These are phyloP conservation scores for Isochrysis galbana DNA, from an alignment of 78 protist genomes.

Conservation along the genomic window DNA sequence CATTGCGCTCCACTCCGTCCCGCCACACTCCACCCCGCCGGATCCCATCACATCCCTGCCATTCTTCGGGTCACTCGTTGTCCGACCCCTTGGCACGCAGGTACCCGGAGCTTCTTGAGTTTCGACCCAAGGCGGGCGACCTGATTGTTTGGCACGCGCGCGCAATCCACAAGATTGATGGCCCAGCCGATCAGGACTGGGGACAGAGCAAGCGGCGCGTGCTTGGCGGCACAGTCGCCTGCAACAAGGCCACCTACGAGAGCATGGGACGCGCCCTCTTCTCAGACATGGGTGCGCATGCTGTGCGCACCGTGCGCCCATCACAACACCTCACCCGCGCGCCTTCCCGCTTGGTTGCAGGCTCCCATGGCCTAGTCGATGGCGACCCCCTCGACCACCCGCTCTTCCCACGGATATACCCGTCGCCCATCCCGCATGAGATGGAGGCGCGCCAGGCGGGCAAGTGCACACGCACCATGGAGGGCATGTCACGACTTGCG, in stretches of 20 bases:
- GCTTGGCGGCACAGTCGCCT: conserved; percentile 42
- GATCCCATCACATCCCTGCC: too few relatives aligned
- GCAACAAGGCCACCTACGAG: conserved; percentile 9
- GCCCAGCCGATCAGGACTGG: background rate
- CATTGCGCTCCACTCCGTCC: too few relatives aligned
- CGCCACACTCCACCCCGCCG: too few relatives aligned
- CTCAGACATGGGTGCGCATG: conserved; percentile 45
- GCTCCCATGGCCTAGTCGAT: background rate
- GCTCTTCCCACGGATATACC: conserved; percentile 40
- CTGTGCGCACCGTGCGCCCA: background rate
- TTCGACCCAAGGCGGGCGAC: conserved; percentile 52
- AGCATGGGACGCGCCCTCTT: conserved; percentile 32
- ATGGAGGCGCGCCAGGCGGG: background rate
- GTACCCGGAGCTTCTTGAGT: conserved; percentile 38
- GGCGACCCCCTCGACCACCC: conserved; percentile 33
- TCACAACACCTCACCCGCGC: background rate
- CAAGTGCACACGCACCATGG: background rate
- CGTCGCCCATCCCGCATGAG: conserved; percentile 8
- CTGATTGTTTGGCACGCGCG: conserved; percentile 49
- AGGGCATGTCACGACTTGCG: background rate
- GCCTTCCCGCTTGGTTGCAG: too few relatives aligned
- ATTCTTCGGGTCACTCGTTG: too few relatives aligned
- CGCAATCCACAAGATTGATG: conserved; percentile 27
- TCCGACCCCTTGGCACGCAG: too few relatives aligned
- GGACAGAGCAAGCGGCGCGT: background rate